Evolutionary conservation across 2,329 filamentous ascomycete species (phyloP).

Genomic region (Neonectria hederae): DNA sequence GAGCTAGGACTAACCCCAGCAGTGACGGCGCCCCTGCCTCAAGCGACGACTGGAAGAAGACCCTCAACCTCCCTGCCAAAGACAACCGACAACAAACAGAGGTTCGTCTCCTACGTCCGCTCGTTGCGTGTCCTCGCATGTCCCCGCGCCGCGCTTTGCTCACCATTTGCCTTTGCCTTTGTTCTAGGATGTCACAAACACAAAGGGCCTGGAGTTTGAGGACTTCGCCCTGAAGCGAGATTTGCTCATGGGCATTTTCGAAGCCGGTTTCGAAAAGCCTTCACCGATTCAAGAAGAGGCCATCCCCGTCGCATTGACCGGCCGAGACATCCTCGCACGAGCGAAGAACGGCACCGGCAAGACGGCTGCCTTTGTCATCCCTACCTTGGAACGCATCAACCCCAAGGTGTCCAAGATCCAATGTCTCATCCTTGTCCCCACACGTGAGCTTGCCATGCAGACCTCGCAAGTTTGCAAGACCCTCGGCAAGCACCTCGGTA

Average conservation of each 20-base stretch:
- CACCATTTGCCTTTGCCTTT: constrained; percentile 29
- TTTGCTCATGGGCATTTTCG: constrained; percentile 98
- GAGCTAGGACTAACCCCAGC: constrained; percentile 49
- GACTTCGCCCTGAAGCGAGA: constrained; percentile 95
- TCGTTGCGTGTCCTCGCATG: constrained; percentile 9
- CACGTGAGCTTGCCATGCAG: constrained; percentile 95
- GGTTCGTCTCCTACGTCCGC: constrained; percentile 54
- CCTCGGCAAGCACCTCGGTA: constrained; percentile 92
- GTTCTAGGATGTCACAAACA: constrained; percentile 91
- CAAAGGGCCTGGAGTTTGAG: constrained; percentile 97
- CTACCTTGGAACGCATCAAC: constrained; percentile 94
- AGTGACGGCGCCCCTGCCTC: constrained; percentile 59
- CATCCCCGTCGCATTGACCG: constrained; percentile 94
- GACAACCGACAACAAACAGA: constrained; percentile 85
- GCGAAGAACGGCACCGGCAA: constrained; percentile 99
- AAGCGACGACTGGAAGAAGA: constrained; percentile 77
- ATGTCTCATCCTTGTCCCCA: constrained; percentile 94
- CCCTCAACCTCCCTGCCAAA: constrained; percentile 75
- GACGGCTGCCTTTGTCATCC: constrained; percentile 97
- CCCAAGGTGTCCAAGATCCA: constrained; percentile 97
- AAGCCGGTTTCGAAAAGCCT: constrained; percentile 98
- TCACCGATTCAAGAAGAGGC: constrained; percentile 99
- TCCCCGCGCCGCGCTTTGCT: constrained; percentile 19
- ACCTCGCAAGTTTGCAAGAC: constrained; percentile 99
- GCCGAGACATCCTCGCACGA: constrained; percentile 92